Base-by-base conservation (phyloP, 371 early-diverging fungal species). In the Batkoa obscura region DNA sequence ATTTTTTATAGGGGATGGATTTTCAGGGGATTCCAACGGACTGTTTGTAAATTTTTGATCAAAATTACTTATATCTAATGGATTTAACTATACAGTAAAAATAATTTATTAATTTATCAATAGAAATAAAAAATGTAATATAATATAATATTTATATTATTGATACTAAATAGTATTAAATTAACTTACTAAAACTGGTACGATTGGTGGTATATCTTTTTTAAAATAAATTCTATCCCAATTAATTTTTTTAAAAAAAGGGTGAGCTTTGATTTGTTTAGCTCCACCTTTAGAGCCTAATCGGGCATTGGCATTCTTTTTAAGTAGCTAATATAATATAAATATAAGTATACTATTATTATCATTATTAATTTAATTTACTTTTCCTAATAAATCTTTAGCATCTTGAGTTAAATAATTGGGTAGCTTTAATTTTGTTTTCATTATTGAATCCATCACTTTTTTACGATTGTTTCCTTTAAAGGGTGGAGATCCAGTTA, bases 401-500 rank as follows among this genome's bases (percentile, higher is more conserved):
- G 83, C 80, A 30, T 77, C 77, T 5, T 76, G 58, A 1, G 79
- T 72, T 37, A 87, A 61, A 31, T 83, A 83, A 48, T 81, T 80
- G 0, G 86, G 81, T 64, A 88, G 75, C 35, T 62, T 65, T 41
- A 88, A 66, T 60, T 83, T 82, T 48, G 81, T 87, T 34, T 75
- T 65, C 63, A 88, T 60, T 50, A 90, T 86, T 48, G 79, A 76
- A 59, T 83, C 73, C 75, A 88, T 86, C 9, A 74, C 75, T 62
- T 83, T 84, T 53, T 82, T 76, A 42, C 80, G 76, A 61, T 86
- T 83, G 49, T 70, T 78, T 49, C 80, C 78, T 34, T 78, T 79
- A 62, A 86, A 90, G 4, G 90, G 88, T 23, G 84, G 84, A 71
- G 54, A 36, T 42, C 86, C 86, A 2, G 83, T 78, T 59, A 88